Evolutionary conservation across 2,329 filamentous ascomycete species (phyloP), one percentile per base, ranked within the genome.

Genomic region (Aspergillus intermedius): DNA sequence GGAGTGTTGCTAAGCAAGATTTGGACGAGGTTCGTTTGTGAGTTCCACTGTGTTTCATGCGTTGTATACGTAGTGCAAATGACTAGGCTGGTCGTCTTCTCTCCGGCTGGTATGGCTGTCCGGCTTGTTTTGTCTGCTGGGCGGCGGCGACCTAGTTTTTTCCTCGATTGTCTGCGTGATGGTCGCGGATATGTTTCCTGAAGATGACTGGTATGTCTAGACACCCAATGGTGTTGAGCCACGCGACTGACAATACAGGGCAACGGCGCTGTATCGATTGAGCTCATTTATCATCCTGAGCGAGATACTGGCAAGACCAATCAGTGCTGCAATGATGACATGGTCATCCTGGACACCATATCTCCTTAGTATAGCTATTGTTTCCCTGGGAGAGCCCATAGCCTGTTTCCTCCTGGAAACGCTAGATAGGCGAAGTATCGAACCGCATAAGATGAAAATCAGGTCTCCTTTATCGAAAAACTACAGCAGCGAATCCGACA

Each of bases 1-100:
- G 61, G 63, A 1, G 46, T 58, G 9, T 4, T 59, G 2, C 48
- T 63, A 1, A 51, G 49, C 13, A 61, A 65, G 15, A 21, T 56
- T 1, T 65, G 61, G 62, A 22, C 57, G 10, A 52, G 60, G 5
- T 21, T 65, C 6, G 57, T 66, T 21, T 63, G 63, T 66, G 49
- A 43, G 59, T 55, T 21, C 10, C 9, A 12, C 9, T 10, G 19
- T 45, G 37, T 5, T n/a, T 23, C 8, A 10, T 35, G 9, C n/a
- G 9, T 4, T 10, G 10, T 30, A 30, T 30, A 1, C 10, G 9
- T 12, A 4, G 25, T 39, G 9, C 23, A 0, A 17, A 32, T 32
- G 25, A 13, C 25, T 30, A 34, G 59, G 57, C 30, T 37, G 35
- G 35, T 39, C 7, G 55, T 15, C 13, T 53, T 28, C 1, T 61